Base-by-base conservation (phyloP, 2,329 filamentous ascomycete species). In the Lecanoromycetidae sp. region DNA sequence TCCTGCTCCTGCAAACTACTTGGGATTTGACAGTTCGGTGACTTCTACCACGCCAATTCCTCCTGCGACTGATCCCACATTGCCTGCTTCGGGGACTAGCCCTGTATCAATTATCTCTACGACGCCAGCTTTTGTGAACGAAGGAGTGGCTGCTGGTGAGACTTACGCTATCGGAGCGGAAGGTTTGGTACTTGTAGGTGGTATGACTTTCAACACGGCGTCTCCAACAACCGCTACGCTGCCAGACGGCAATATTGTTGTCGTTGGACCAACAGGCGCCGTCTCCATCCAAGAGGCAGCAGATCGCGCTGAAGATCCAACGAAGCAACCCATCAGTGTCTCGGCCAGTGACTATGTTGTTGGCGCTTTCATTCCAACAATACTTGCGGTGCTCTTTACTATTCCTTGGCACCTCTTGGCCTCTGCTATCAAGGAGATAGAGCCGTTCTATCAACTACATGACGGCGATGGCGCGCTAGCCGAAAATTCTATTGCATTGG, bases 361-460 rank as follows among this genome's bases (percentile, higher is more conserved):
- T 4, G 68, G 67, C 13, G 64, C 64, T 30, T 70, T 70, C 51
- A 55, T 71, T 1, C 68, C 69, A 0, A 55, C 66, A 0, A 58
- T 71, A 2, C 44, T 69, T 1, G 65, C 65, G 13, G 60, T 70
- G 0, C 44, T 64, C 12, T 57, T 69, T 2, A 60, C 61, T 8
- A 63, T 69, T 38, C 62, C 63, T 0, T 60, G 70, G 27, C 61
- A 67, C 2, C 60, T 68, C 17, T 53, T 70, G 7, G 61, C 65
- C 44, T 60, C 59, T 39, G 62, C 57, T 9, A 61, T 64, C 9
- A 61, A 61, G 44, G 60, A 66, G 35, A 64, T 67, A 43, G 63
- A 67, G 52, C 64, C 65, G 0, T 67, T 61, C 57, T 62, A 66
- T 52, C 62, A 62, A 39, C 56, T 75, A 2, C 58, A 64, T 5